Evolutionary conservation across 2,329 filamentous ascomycete species (phyloP).

Genomic region (Elsinoe perseae): DNA sequence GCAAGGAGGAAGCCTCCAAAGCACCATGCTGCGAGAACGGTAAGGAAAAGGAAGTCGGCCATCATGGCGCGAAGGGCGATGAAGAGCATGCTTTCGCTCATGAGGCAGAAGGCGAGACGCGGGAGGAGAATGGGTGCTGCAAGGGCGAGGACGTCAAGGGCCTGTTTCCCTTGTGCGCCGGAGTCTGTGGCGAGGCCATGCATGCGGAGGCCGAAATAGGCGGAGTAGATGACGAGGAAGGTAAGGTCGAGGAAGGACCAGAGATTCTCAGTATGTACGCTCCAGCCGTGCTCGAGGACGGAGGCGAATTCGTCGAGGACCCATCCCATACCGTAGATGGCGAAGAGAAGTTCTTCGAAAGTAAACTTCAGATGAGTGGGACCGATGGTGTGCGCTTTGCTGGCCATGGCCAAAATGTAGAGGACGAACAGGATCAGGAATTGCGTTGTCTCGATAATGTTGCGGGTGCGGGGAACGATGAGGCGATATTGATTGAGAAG

Average conservation of each 20-base stretch:
- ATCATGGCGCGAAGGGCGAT: constrained; percentile 77
- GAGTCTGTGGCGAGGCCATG: constrained; percentile 51
- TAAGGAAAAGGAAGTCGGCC: constrained; percentile 73
- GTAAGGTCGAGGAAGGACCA: constrained; percentile 82
- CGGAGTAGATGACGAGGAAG: constrained; percentile 63
- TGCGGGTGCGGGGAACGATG: constrained; percentile 71
- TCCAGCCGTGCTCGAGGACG: constrained; percentile 67
- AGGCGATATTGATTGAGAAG: constrained; percentile 78
- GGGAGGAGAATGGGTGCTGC: constrained; percentile 71
- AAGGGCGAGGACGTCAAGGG: constrained; percentile 70
- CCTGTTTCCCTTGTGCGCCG: constrained; percentile 51
- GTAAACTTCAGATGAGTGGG: constrained; percentile 32
- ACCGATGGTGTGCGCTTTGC: constrained; percentile 48
- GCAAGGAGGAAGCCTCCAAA: constrained; percentile 75
- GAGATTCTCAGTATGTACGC: constrained; percentile 77
- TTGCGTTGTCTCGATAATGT: constrained; percentile 65
- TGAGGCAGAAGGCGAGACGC: constrained; percentile 70
- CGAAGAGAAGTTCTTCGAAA: constrained; percentile 57
- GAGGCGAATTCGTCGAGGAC: constrained; percentile 69
- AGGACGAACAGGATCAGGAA: constrained; percentile 62
- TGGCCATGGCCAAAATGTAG: constrained; percentile 65
- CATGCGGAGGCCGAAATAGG: constrained; percentile 61
- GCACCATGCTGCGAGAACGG: constrained; percentile 69
- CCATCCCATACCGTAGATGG: constrained; percentile 71
- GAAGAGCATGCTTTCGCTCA: constrained; percentile 79